Conservation (phyloP, 129 eudicot genomes). For the Glebionis coronaria region DNA sequence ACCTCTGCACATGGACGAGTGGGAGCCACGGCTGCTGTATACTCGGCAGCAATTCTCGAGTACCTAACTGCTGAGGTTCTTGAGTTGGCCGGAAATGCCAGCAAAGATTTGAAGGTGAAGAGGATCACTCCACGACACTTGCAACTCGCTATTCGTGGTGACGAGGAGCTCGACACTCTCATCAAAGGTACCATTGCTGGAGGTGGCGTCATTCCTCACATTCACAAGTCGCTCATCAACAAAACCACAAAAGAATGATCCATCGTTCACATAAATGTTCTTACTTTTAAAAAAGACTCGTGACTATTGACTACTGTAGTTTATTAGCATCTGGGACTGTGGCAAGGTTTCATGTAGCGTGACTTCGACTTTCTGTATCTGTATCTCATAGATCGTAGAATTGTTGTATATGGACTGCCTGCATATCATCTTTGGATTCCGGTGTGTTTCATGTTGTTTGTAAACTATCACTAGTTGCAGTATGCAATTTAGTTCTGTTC, state of each 20-base stretch:
- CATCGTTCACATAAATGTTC: conserved; percentile 3
- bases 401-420: conserved; percentile 24
- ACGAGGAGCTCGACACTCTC: conserved; percentile 70
- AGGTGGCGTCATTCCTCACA: conserved; percentile 92
- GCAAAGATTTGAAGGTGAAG: conserved; percentile 78
- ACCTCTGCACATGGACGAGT: conserved; percentile 66
- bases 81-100: conserved; percentile 74
- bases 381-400: conserved; percentile 25
- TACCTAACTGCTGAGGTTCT: conserved; percentile 72
- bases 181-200: conserved; percentile 87
- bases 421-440: conserved; percentile 19
- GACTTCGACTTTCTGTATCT: conserved; percentile 13
- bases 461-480: no score
- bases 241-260: conserved; percentile 69
- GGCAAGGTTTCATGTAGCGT: conserved; percentile 22
- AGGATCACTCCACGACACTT: conserved; percentile 74
- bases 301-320: conserved; percentile 17
- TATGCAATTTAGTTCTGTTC: neutral
- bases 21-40: conserved; percentile 72
- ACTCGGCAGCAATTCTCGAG: conserved; percentile 74
- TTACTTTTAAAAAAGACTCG: conserved; percentile 14
- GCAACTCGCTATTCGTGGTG: conserved; percentile 73
- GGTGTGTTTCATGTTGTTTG: neutral
- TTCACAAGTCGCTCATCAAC: conserved; percentile 89
- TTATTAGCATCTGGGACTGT: conserved; percentile 13